Percentiles rank a stretch among this genome's conserved stretches.
phyloP scores from a whole-genome alignment of 805 yeast species.

The Kodamaea nitidulidarum region DNA sequence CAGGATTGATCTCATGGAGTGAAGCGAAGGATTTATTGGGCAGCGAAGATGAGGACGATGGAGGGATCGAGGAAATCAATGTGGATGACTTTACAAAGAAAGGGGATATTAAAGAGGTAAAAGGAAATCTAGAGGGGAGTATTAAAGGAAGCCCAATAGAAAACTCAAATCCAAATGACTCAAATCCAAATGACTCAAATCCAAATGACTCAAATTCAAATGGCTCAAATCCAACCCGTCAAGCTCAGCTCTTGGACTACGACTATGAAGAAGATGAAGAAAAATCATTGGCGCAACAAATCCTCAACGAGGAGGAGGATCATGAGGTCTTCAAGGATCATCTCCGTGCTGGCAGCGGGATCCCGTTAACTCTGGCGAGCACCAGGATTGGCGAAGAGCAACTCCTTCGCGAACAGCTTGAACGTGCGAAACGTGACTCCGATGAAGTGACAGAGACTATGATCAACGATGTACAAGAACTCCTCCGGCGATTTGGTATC shows the following conservation, averaged over 20 bases:
- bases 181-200: neutral
- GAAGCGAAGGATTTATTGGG: conserved; percentile 37
- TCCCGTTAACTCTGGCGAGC: conserved; percentile 18
- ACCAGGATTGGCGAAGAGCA: conserved; percentile 45
- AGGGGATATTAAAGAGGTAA: too few relatives aligned
- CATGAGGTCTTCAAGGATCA: conserved; percentile 55
- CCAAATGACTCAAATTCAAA: neutral
- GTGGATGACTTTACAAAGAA: neutral
- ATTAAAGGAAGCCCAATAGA: too few relatives aligned
- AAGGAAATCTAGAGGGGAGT: too few relatives aligned
- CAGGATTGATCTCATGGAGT: conserved; percentile 49
- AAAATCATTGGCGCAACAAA: conserved; percentile 54
- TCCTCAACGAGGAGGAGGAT: conserved; percentile 68
- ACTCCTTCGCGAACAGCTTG: conserved; percentile 55
- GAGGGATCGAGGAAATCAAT: conserved; percentile 4
- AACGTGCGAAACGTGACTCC: conserved; percentile 75
- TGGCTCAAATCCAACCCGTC: too few relatives aligned
- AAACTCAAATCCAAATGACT: too few relatives aligned
- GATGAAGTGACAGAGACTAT: conserved; percentile 85
- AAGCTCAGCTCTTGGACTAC: conserved; percentile 44
- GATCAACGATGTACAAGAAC: conserved; percentile 88
- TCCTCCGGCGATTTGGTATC: conserved; percentile 82
- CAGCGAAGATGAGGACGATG: conserved; percentile 11
- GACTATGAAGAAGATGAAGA: conserved; percentile 80
- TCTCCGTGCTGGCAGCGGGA: conserved; percentile 19